Evolutionary conservation across 2,329 filamentous ascomycete species (phyloP).

Genomic region (Neoscytalidium dimidiatum): DNA sequence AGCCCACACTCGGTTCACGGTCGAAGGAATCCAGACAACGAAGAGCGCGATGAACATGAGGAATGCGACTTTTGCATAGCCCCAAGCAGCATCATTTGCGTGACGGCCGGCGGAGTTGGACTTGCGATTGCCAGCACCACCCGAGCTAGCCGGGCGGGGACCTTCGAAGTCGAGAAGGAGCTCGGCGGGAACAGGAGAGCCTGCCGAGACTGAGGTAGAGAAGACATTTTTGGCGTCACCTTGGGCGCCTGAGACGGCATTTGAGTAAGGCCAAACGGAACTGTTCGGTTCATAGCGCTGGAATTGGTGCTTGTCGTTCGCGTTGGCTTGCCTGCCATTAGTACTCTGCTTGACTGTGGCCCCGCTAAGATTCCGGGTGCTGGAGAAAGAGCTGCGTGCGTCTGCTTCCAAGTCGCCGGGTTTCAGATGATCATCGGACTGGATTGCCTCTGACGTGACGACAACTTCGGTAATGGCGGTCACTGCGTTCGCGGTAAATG

Average conservation of each 20-base stretch:
- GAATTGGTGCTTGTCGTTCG: neutral
- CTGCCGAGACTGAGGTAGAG: conserved; percentile 11
- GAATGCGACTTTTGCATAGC: conserved; percentile 69
- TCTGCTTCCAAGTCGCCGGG: conserved; percentile 22
- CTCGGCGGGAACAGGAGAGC: neutral
- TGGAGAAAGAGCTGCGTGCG: conserved; percentile 34
- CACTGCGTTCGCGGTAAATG: conserved; percentile 52
- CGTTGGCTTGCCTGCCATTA: neutral
- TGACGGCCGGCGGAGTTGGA: neutral
- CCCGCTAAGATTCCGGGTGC: conserved; percentile 27
- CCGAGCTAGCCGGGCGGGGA: neutral
- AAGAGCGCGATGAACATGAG: conserved; percentile 72
- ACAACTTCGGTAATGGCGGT: conserved; percentile 62
- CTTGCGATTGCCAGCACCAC: neutral
- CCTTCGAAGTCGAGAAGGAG: conserved; percentile 7
- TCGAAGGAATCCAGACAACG: conserved; percentile 76
- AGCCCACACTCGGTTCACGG: conserved; percentile 73
- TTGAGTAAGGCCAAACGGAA: conserved; percentile 2
- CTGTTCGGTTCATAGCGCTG: neutral
- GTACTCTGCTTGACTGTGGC: neutral
- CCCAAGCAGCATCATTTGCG: conserved; percentile 57
- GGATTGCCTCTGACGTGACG: conserved; percentile 45
- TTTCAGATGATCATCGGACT: conserved; percentile 42
- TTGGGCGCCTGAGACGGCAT: neutral
- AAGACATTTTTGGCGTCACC: conserved; percentile 4